Conservation (phyloP, 306 rosid species). For the Rosa lucieae region DNA sequence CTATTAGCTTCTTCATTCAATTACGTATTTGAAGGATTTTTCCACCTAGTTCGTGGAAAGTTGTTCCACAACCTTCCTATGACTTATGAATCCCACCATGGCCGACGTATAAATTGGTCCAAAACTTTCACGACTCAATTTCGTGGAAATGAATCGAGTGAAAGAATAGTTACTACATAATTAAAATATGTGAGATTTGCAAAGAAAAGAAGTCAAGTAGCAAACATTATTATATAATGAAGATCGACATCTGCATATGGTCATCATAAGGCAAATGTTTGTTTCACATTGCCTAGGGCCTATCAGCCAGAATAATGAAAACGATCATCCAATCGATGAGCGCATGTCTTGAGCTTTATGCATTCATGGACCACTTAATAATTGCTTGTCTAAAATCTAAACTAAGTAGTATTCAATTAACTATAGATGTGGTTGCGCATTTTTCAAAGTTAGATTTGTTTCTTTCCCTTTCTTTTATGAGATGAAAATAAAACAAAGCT, state of each 20-base stretch:
- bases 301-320: slow-evolving; percentile 18
- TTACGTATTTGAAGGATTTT: background rate
- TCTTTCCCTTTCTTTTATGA: background rate
- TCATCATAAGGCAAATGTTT: background rate
- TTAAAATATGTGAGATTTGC: background rate
- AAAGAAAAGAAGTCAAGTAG: background rate
- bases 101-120: background rate
- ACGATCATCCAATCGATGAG: slow-evolving; percentile 24
- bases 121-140: background rate
- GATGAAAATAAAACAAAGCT: background rate
- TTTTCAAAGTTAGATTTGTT: background rate
- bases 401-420: background rate
- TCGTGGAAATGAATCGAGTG: background rate
- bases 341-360: slow-evolving; percentile 8
- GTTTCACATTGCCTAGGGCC: slow-evolving; percentile 8
- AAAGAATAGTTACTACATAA: no score
- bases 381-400: background rate
- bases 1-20: background rate
- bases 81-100: background rate
- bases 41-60: background rate
- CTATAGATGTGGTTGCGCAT: background rate
- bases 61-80: background rate
- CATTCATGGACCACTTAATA: slow-evolving; percentile 18
- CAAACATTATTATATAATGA: background rate
- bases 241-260: background rate